These are phyloP conservation scores for Alisma plantagoaquatica DNA, from an alignment of 106 monocot genomes.

Conservation along the genomic window DNA sequence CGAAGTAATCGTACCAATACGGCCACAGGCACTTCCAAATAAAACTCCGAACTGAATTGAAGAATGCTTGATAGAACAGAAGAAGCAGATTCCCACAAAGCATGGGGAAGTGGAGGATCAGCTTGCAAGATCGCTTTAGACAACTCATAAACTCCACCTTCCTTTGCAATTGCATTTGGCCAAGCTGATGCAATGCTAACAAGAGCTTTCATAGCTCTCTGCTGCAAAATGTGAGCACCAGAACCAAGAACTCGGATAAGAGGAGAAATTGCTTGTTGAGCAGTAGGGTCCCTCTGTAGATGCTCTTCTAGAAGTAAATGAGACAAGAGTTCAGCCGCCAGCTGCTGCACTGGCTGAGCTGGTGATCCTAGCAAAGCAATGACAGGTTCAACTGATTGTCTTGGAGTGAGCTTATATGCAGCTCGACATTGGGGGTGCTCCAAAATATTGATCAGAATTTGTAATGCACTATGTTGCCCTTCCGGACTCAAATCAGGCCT, in stretches of 20 bases:
- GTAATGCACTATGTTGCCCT: slow-evolving; percentile 78
- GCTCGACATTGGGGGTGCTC: slow-evolving; percentile 81
- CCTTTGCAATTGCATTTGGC: slow-evolving; percentile 94
- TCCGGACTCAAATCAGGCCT: slow-evolving; percentile 65
- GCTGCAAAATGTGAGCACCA: slow-evolving; percentile 73
- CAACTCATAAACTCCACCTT: slow-evolving; percentile 87
- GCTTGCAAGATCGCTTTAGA: slow-evolving; percentile 92
- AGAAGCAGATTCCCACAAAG: slow-evolving; percentile 95
- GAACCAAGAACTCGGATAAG: slow-evolving; percentile 86
- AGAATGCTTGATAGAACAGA: slow-evolving; percentile 74
- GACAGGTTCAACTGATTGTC: slow-evolving; percentile 63
- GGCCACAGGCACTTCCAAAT: slow-evolving; percentile 84
- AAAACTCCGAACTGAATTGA: slow-evolving; percentile 82
- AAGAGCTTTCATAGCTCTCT: slow-evolving; percentile 85
- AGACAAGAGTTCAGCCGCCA: slow-evolving; percentile 95
- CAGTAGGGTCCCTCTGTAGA: slow-evolving; percentile 68
- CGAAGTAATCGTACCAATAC: slow-evolving; percentile 84
- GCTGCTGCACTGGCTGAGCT: slow-evolving; percentile 78
- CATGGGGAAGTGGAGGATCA: slow-evolving; percentile 72
- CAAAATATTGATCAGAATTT: slow-evolving; percentile 92
- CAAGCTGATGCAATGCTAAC: slow-evolving; percentile 64
- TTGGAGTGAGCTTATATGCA: slow-evolving; percentile 54
- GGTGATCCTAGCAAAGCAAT: slow-evolving; percentile 69
- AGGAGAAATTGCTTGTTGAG: slow-evolving; percentile 74
- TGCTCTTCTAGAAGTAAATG: slow-evolving; percentile 81